phyloP scores from a whole-genome alignment of 2,329 filamentous ascomycete species.

The Trichoderma afroharzianum region DNA sequence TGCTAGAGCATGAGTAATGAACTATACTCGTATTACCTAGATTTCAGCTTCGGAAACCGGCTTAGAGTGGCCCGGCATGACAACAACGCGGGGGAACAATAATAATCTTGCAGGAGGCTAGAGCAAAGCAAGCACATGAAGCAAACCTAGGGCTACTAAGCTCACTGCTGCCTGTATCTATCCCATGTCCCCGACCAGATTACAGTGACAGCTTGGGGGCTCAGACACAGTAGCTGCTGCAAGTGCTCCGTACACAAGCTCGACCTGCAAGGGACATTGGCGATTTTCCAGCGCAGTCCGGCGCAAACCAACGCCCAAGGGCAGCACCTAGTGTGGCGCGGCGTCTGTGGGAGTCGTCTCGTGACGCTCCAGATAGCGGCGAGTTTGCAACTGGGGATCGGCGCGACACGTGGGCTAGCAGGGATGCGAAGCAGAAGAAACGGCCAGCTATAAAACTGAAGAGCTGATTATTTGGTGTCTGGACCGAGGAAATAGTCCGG shows the following conservation, averaged over 20 bases:
- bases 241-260: background rate
- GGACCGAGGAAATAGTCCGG: background rate
- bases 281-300: background rate
- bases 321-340: background rate
- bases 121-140: background rate
- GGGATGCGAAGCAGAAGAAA: slow-evolving; percentile 13
- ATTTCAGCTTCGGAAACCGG: background rate
- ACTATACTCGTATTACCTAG: background rate
- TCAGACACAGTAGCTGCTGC: background rate
- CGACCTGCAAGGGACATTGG: background rate
- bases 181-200: background rate
- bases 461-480: background rate
- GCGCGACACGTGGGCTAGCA: slow-evolving; percentile 21
- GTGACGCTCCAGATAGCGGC: slow-evolving; percentile 8
- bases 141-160: background rate
- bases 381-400: slow-evolving; percentile 14
- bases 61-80: background rate
- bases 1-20: background rate
- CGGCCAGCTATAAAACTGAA: background rate
- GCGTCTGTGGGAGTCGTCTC: background rate
- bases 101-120: background rate
- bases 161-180: background rate
- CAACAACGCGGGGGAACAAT: background rate
- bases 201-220: background rate
- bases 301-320: slow-evolving; percentile 17